Evolutionary conservation across 768 basidiomycete species (phyloP).

Genomic region (Hortiboletus campestris): DNA sequence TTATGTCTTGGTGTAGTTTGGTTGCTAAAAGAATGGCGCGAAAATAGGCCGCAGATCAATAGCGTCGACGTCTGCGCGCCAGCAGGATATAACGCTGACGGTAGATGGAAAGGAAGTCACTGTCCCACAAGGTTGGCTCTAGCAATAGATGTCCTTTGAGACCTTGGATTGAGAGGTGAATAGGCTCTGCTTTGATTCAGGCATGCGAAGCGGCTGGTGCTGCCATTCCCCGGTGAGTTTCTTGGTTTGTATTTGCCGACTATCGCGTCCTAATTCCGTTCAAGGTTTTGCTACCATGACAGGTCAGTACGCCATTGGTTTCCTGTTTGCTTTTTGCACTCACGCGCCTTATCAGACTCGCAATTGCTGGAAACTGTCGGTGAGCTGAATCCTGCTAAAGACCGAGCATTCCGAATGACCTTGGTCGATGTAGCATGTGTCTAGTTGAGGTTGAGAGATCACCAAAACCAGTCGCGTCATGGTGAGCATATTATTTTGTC

Average conservation of each 20-base stretch:
- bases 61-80: slow-evolving; percentile 61
- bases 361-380: slow-evolving; percentile 98
- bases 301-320: slow-evolving; percentile 41
- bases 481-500: slow-evolving; percentile 44
- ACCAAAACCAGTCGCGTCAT: slow-evolving; percentile 93
- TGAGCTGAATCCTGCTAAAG: slow-evolving; percentile 36
- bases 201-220: slow-evolving; percentile 91
- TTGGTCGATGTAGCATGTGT: slow-evolving; percentile 72
- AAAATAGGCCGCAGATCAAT: slow-evolving; percentile 57
- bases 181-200: slow-evolving; percentile 93
- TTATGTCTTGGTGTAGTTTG: not conserved
- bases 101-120: slow-evolving; percentile 98
- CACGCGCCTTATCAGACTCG: slow-evolving; percentile 53
- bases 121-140: slow-evolving; percentile 82
- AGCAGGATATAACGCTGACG: slow-evolving; percentile 85
- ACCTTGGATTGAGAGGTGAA: slow-evolving; percentile 8
- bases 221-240: slow-evolving; percentile 68
- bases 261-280: slow-evolving; percentile 14
- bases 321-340: not conserved
- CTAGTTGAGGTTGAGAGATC: slow-evolving; percentile 96
- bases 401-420: slow-evolving; percentile 6
- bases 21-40: slow-evolving; percentile 1
- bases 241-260: not conserved
- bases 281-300: slow-evolving; percentile 85
- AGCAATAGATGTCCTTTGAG: not conserved